Evolutionary conservation across 2,329 filamentous ascomycete species (phyloP), one percentile per base, ranked within the genome.

Genomic region (Chaetomium olivaceum): DNA sequence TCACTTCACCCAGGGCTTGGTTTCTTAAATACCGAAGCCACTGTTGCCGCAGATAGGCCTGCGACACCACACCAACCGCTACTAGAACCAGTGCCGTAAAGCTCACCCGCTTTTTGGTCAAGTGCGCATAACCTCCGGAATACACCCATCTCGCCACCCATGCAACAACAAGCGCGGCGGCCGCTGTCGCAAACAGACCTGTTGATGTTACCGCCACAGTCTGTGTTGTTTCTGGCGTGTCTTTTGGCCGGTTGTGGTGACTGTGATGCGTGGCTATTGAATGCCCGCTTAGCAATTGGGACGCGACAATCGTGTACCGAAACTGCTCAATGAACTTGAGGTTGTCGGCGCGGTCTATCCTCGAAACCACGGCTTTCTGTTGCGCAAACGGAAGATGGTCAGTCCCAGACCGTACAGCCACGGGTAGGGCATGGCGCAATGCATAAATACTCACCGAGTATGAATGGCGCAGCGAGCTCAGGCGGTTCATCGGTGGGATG

Each of bases 271-370:
- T 80, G 58, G 80, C 71, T 63, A 85, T 86, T 4, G 86, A 84
- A 70, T 90, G 85, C 50, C 90, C 90, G 73, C 87, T 92, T 50
- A 97, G 82, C 16, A 97, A 84, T 76, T 97, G 93, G 25, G 93
- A 97, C 59, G 93, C 93, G 74, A 97, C 91, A 70, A 97, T 91
- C 25, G 91, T 90, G 78, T 97, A 97, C 69, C 93, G 91, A 74
- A 97, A 97, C 74, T 93, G 91, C 78, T 97, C 93, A 66, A 97
- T 84, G 73, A 97, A 97, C 70, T 89, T 89, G 71, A 89, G 85
- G 75, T 93, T 96, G 72, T 96, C 93, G 71, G 86, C 87, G 70
- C 89, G 85, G 63, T 91, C 89, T 68, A 96, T 84, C 67, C 87
- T 85, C 50, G 89, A 88, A 70, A 90, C 90, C 65, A 93, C 84